Conservation (phyloP, 2,329 filamentous ascomycete genomes). For the Penicillium vulpinum region DNA sequence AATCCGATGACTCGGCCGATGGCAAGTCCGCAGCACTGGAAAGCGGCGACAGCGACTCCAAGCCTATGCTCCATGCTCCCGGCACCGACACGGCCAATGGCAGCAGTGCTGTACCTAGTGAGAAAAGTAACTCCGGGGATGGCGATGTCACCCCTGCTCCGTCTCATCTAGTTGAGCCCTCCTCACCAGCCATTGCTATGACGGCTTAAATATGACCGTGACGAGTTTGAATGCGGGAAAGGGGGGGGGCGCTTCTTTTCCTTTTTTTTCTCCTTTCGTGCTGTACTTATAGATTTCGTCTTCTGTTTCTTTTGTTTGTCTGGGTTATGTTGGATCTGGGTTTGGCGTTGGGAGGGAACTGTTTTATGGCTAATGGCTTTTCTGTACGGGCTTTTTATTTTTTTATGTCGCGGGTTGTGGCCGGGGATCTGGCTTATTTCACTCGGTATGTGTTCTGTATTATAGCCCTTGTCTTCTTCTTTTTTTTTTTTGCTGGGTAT, state of each 20-base stretch:
- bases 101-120: conserved; percentile 57
- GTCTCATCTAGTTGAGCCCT: conserved; percentile 53
- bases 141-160: conserved; percentile 47
- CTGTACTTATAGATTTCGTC: conserved; percentile 29
- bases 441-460: conserved; percentile 9
- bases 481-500: neutral
- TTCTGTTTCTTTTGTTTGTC: neutral
- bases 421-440: neutral
- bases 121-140: conserved; percentile 59
- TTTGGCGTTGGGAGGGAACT: conserved; percentile 1
- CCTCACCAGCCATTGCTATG: conserved; percentile 49
- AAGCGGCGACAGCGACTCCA: conserved; percentile 57
- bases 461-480: conserved; percentile 3
- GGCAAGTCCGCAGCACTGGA: conserved; percentile 55
- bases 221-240: conserved; percentile 1
- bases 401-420: neutral
- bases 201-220: conserved; percentile 30
- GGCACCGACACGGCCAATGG: conserved; percentile 23
- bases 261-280: too few relatives aligned
- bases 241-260: too few relatives aligned
- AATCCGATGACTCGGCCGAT: conserved; percentile 61
- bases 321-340: neutral
- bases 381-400: neutral
- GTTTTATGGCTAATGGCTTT: neutral
- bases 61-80: conserved; percentile 53